Base-by-base conservation (phyloP, 441 rosid species). In the Populus hybrid region DNA sequence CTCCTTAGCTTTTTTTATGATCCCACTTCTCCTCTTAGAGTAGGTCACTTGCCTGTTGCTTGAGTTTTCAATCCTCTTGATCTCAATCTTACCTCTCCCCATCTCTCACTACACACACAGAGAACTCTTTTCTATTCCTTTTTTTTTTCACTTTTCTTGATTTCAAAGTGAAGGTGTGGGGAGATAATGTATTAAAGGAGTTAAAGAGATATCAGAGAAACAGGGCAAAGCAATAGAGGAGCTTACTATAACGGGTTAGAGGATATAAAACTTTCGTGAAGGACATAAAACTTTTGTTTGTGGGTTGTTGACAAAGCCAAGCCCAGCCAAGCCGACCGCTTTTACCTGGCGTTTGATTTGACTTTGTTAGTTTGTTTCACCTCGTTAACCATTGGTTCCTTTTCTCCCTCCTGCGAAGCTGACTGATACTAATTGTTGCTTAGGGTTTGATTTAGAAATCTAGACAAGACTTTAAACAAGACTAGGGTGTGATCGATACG, bases 61-160 rank as follows among this genome's bases (percentile, higher is more conserved):
- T 6, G 87, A 82, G 88, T 95, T 95, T 84, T 93, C 99, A 75
- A 95, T 93, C 86, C 97, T 90, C 90, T 92, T 95, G 84, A 95
- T 93, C 92, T 93, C 98, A 72, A 92, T 92, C 89, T 91, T 94
- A 1, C 97, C 99, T 85, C 99, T 90, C 69, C 98, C 99, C 98
- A 93, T 92, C 65, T 82, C 67, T 70, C 42, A 7, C 30, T 36
- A 12, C 26, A 9, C 11, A 8, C 66, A 14, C 75, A 46, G 65
- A 8, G 10, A n/a, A 11, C 28, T 68, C 70, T 68, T 78, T 73
- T 76, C 50, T 67, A 72, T 78, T 28, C 30, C 30, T 28, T 28
- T 74, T 72, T 84, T 57, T 72, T 76, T 80, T 84, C 38, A 59
- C 46, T 57, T 78, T 32, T 71, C 42, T 61, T 20, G 66, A 38